Evolutionary conservation across 768 basidiomycete genomes (phyloP), one percentile per base, ranked within the genome.

Genomic region (Ramaria rubella): DNA sequence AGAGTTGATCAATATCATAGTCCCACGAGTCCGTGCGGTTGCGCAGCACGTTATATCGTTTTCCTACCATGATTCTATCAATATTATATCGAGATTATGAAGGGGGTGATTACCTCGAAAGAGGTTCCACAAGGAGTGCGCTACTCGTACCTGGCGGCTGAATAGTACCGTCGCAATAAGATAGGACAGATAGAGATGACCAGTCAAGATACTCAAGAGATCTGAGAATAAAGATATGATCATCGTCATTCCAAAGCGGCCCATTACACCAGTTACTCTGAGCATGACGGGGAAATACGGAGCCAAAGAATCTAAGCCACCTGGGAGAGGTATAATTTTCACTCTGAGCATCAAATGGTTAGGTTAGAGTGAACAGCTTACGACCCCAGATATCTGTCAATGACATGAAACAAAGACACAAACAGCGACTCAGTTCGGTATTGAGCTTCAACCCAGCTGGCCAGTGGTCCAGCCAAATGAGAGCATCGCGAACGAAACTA

Each of bases 391-490:
- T 63, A 1, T 74, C 75, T 15, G 90, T 79, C 14, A 90, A 60
- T 24, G 77, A 77, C 2, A 85, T 73, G 49, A 96, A 85, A 0
- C 80, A 76, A 57, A 83, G 77, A n/a, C 85, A 82, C 64, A 91
- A 87, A 66, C 96, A 87, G 24, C 77, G 74, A 62, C 91, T 90
- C n/a, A 99, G 78, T 62, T 97, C 90, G 0, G 91, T 90, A 65
- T 98, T 98, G 52, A 99, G 83, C 70, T 99, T 99, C 38, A 99
- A 72, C 1, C 96, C 95, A 1, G 86, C 93, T 0, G 95, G 95
- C 95, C 95, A 98, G 59, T 87, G 82, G 67, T 96, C 88, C 12
- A 99, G 77, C 94, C 94, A 97, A 1, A 75, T 63, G 2, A 97
- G 74, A 0, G 78, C 74, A 15, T 72, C 70, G 42, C 79, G 77